Percentiles rank a stretch among this genome's conserved stretches.
These are phyloP conservation scores for Podosphaera leucotricha DNA, from an alignment of 2,329 filamentous ascomycete species.

Conservation along the genomic window DNA sequence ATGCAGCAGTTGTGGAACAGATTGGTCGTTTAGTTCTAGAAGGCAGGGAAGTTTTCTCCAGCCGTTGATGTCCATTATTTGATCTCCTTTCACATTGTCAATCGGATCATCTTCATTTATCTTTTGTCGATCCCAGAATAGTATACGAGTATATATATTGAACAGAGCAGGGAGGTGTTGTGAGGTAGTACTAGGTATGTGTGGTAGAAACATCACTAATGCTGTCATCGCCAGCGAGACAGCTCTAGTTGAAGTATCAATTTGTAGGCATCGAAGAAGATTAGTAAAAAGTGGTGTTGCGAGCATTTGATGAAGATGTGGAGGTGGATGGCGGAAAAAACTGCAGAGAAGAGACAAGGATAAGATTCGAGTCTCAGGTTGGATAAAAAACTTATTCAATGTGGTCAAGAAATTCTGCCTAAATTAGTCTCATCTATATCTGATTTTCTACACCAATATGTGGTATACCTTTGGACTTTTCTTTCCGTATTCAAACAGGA, in stretches of 20 bases:
- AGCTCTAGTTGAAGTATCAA: constrained; percentile 53
- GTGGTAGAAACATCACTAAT: constrained; percentile 60
- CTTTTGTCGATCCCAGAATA: constrained; percentile 45
- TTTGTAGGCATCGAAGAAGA: constrained; percentile 49
- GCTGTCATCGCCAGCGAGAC: constrained; percentile 53
- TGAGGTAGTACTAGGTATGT: constrained; percentile 51
- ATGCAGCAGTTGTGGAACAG: constrained; percentile 42
- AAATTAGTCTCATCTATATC: constrained; percentile 6
- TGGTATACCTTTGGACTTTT: constrained; percentile 35
- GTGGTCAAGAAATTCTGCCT: constrained; percentile 39
- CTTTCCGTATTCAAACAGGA: constrained; percentile 26
- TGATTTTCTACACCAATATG: constrained; percentile 1
- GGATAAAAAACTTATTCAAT: constrained; percentile 41
- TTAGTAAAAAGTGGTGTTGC: constrained; percentile 50
- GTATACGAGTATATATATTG: constrained; percentile 54
- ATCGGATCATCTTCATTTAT: constrained; percentile 4
- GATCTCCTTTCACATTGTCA: constrained; percentile 11
- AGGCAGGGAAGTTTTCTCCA: constrained; percentile 45
- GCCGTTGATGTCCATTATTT: constrained; percentile 18
- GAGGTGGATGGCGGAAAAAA: constrained; percentile 54
- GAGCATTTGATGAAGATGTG: constrained; percentile 48
- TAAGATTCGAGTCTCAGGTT: constrained; percentile 37
- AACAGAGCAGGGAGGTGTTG: constrained; percentile 50
- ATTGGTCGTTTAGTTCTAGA: constrained; percentile 34
- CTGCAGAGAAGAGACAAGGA: constrained; percentile 44